Evolutionary conservation across 495 filamentous ascomycete species (phyloP), one percentile per base, ranked within the genome.

Genomic region (Daldinia concentrica): DNA sequence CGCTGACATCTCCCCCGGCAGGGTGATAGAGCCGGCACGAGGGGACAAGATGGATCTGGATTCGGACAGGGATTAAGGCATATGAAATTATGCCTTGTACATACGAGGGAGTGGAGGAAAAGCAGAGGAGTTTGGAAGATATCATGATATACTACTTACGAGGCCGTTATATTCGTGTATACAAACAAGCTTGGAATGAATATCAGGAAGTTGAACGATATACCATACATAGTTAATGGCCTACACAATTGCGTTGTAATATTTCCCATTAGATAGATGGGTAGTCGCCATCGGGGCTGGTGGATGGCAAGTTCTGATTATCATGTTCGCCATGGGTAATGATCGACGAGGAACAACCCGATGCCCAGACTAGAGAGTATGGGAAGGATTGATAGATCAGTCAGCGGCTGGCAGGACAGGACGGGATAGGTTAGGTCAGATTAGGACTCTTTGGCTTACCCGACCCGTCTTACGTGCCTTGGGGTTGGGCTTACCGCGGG

Each of bases 41-140:
- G 71, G 62, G 43, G 71, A 74, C 7, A 64, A 74, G 60, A 74
- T 74, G 71, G 71, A 74, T 26, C 5, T 74, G 62, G 71, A 74
- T 64, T 74, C 71, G 37, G 71, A 74, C 59, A 70, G 48, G 67
- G 71, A 74, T 37, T 64, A 70, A 48, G 52, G 54, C 43, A 39
- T 14, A 64, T 62, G 36, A 29, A n/a, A n/a, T 27, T 68, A 51
- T 12, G 43, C 45, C 34, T 6, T 64, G 61, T 62, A 69, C 30
- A 68, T 68, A 69, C 51, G 60, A 58, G 50, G 62, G 43, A 54
- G 39, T 36, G 52, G 66, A 58, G 48, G 41, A 55, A 62, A 45
- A 57, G 66, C 48, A 41, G 32, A 30, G 55, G 50, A 65, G 58
- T 62, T 43, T 65, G 62, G 62, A 54, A 59, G 58, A 54, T 65